Evolutionary conservation across 805 yeast species (phyloP), one percentile per base, ranked within the genome.

Genomic region (Torulaspora indica): DNA sequence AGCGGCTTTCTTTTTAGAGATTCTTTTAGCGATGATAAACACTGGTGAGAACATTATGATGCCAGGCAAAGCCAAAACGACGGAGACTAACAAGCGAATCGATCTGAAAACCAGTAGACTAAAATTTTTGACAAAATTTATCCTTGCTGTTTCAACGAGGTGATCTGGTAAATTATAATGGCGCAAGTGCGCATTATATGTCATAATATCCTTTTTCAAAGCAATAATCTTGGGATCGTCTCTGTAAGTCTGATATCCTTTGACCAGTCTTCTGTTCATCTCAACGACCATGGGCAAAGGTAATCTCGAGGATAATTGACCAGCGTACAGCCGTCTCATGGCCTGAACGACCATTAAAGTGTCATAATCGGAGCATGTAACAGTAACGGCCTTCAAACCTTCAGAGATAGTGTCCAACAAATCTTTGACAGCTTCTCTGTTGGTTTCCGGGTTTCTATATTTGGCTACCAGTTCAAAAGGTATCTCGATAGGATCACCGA

Each of bases 311-410:
- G 82, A 78, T 40, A 83, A 72, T 53, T 86, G 87, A 35, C 85
- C 80, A 1, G 87, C 80, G 61, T 93, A 93, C 35, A 91, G 71
- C 58, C 98, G 75, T 66, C 97, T 76, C 32, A 95, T 95, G 6
- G 95, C 93, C 64, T 89, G 96, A 30, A 89, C 82, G 13, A 85
- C 87, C 78, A 86, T 83, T 46, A 89, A 69, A 12, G 95, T 88
- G 53, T 90, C 96, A 67, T 81, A 89, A 59, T 89, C 96, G 10
- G 86, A 85, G 58, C 93, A 83, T 14, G 86, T 81, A 7, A 90
- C 93, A 1, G 96, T 90, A 14, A 89, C 96, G 2, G 95, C 77
- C 54, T 78, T 79, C 38, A 90, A 71, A 14, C 91, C 88, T 48
- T 79, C 77, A 12, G 89, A 78, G 36, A 89, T 77, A 7, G 75